A percentile compares a stretch with the other conserved stretches of the same genome.
Evolutionary conservation across 2,329 filamentous ascomycete genomes (phyloP).

Genomic region (Lachnellula arida): DNA sequence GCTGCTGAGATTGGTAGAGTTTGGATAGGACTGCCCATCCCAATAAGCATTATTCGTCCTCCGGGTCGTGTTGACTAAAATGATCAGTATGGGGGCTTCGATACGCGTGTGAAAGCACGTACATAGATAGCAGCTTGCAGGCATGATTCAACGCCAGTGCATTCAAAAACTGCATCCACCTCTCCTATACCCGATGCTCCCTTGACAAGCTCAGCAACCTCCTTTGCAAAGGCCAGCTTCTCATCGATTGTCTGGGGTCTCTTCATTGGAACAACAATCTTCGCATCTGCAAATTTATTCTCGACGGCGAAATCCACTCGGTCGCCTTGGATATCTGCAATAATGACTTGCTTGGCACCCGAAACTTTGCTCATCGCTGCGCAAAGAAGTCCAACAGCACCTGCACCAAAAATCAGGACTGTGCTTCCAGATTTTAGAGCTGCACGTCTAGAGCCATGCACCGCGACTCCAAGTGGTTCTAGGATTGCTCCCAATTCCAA

Average conservation of each 20-base stretch:
- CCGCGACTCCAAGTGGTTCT: constrained; percentile 83
- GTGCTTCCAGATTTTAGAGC: constrained; percentile 75
- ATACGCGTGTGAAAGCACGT: constrained; percentile 65
- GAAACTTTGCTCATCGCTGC: constrained; percentile 51
- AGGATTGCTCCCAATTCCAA: constrained; percentile 87
- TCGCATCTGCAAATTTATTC: constrained; percentile 30
- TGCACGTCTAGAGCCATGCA: constrained; percentile 82
- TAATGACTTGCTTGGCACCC: constrained; percentile 82
- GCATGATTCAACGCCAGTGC: constrained; percentile 53
- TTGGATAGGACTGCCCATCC: constrained; percentile 73
- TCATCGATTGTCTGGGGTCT: constrained; percentile 27
- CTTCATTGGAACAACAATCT: constrained; percentile 31
- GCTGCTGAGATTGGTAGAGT: constrained; percentile 69
- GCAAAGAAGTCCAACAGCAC: constrained; percentile 72
- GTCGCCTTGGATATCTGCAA: constrained; percentile 89
- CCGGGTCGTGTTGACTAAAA: constrained; percentile 56
- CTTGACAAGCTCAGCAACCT: constrained; percentile 41
- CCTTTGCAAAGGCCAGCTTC: constrained; percentile 33
- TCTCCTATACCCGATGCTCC: constrained; percentile 43
- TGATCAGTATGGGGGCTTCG: constrained; percentile 6
- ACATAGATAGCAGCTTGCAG: constrained; percentile 53
- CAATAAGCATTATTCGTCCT: constrained; percentile 68
- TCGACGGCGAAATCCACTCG: constrained; percentile 70
- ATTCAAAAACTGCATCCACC: constrained; percentile 67
- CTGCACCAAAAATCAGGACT: constrained; percentile 84